A percentile compares a stretch with the other conserved stretches of the same genome.
These are phyloP conservation scores for Didymellaceae sp. DNA, from an alignment of 2,329 filamentous ascomycete species.

Conservation along the genomic window DNA sequence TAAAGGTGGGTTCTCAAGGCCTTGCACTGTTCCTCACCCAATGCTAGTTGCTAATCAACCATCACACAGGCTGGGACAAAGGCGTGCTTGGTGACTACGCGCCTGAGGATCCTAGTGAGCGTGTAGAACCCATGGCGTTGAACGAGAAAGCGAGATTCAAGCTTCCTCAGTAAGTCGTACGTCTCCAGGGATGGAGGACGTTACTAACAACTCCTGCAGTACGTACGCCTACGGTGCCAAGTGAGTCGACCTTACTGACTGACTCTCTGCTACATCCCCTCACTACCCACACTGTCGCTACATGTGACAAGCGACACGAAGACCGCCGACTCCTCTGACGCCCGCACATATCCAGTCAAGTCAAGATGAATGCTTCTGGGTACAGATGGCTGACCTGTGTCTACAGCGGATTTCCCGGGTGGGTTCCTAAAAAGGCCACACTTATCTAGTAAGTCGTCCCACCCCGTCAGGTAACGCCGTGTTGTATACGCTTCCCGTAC, in stretches of 20 bases:
- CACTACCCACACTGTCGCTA: no score
- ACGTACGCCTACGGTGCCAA: conserved; percentile 48
- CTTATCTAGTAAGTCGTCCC: conserved; percentile 77
- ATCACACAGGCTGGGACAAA: conserved; percentile 61
- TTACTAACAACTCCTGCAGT: conserved; percentile 34
- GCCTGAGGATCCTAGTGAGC: conserved; percentile 11
- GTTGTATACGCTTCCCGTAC: neutral
- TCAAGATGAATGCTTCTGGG: neutral
- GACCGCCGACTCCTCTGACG: no score
- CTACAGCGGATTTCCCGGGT: conserved; percentile 74
- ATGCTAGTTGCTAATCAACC: neutral
- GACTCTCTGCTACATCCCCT: conserved; percentile 1
- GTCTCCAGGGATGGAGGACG: neutral
- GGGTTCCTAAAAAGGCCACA: conserved; percentile 76
- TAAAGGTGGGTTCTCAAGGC: conserved; percentile 65
- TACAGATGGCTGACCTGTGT: conserved; percentile 28
- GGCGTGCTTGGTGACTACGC: conserved; percentile 64
- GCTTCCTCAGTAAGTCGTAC: conserved; percentile 71
- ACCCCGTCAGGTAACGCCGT: no score
- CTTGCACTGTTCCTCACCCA: no score
- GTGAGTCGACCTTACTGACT: conserved; percentile 35
- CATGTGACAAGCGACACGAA: no score
- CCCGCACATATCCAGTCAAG: no score
- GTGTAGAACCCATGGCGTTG: conserved; percentile 72
- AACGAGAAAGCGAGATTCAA: conserved; percentile 88